phyloP scores from a whole-genome alignment of 495 filamentous ascomycete species.

The Neurospora sp. region DNA sequence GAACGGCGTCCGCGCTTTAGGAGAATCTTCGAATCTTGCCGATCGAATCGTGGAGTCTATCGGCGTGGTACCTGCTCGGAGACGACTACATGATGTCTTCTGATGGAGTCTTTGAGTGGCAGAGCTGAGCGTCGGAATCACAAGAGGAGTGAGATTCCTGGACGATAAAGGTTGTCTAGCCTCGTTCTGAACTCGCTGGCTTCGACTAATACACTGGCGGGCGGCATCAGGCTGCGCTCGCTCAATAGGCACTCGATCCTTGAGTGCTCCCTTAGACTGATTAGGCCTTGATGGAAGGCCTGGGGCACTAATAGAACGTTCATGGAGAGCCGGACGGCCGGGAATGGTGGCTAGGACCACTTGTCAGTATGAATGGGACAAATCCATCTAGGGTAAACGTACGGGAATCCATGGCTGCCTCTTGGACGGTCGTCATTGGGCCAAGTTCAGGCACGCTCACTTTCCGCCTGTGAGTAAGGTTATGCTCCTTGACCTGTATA shows the following conservation, averaged over 20 bases:
- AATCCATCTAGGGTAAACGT: constrained; percentile 25
- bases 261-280: constrained; percentile 23
- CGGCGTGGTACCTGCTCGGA: constrained; percentile 30
- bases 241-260: constrained; percentile 20
- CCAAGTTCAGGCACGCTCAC: constrained; percentile 54
- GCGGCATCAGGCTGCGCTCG: constrained; percentile 11
- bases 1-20: constrained; percentile 32
- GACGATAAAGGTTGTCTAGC: constrained; percentile 36
- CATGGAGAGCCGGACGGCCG: constrained; percentile 54
- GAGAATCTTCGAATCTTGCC: constrained; percentile 33
- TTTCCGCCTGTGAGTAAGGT: constrained; percentile 46
- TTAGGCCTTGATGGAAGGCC: constrained; percentile 38
- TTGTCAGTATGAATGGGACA: constrained; percentile 17
- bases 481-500: constrained; percentile 42
- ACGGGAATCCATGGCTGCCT: constrained; percentile 65
- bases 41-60: constrained; percentile 23
- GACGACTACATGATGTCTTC: constrained; percentile 27
- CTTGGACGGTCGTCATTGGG: constrained; percentile 58
- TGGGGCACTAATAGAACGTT: constrained; percentile 57
- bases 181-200: constrained; percentile 6
- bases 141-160: constrained; percentile 39
- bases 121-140: constrained; percentile 37
- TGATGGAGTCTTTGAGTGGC: constrained; percentile 24
- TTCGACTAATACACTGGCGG: constrained; percentile 8
- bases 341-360: constrained; percentile 55